Percentiles rank a stretch among this genome's conserved stretches.
These are phyloP conservation scores for Pleurotus ostreatus DNA, from an alignment of 768 basidiomycete genomes.

Conservation along the genomic window DNA sequence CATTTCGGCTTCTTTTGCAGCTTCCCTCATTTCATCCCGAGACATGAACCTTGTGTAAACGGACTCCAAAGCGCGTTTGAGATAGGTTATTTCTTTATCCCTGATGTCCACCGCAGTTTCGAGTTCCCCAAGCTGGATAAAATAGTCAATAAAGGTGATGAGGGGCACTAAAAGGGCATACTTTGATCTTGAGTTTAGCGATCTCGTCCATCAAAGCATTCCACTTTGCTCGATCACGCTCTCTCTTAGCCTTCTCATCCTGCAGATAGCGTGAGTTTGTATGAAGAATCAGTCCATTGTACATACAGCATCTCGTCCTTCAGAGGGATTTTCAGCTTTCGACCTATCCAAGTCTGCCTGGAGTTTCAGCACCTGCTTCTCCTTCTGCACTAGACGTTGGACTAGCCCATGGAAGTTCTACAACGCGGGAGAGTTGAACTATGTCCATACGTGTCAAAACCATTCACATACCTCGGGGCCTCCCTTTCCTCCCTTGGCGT, in stretches of 20 bases:
- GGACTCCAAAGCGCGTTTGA: conserved; percentile 85
- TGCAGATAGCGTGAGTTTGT: conserved; percentile 19
- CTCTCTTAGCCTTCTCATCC: conserved; percentile 73
- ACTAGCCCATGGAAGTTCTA: conserved; percentile 72
- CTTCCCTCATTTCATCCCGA: conserved; percentile 47
- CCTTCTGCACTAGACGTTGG: conserved; percentile 78
- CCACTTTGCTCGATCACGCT: conserved; percentile 73
- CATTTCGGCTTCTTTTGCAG: conserved; percentile 41
- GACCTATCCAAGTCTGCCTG: conserved; percentile 67
- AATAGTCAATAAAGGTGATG: no score
- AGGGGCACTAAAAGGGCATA: conserved; percentile 20
- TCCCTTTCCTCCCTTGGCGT: conserved; percentile 41
- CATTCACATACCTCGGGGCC: conserved; percentile 48
- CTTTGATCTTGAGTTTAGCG: conserved; percentile 64
- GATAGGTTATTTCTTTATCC: conserved; percentile 70
- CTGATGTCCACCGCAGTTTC: conserved; percentile 44
- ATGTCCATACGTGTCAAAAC: no score
- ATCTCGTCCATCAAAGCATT: conserved; percentile 73
- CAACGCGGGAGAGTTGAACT: background rate
- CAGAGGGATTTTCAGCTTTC: conserved; percentile 53
- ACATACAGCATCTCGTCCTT: conserved; percentile 58
- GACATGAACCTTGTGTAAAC: conserved; percentile 77
- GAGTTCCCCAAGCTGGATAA: conserved; percentile 48
- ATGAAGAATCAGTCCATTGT: background rate
- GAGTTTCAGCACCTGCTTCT: conserved; percentile 76